Percentiles rank a stretch among this genome's conserved stretches.
Evolutionary conservation across 164 flowering plant genomes (phyloP).

Genomic region (Warburgia ugandensis): DNA sequence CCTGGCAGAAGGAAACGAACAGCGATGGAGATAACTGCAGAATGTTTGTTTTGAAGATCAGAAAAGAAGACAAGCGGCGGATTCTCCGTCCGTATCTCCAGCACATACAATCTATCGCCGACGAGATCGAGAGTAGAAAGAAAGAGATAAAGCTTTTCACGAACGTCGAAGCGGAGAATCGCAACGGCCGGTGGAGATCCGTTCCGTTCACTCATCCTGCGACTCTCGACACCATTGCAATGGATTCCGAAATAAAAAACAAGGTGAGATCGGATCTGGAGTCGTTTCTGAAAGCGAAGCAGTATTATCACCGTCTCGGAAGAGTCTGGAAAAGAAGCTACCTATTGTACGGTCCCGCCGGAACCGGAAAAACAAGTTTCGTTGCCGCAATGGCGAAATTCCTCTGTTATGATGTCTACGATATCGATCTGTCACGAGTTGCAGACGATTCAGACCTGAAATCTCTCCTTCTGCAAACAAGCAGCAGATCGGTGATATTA

Average conservation of each 20-base stretch:
- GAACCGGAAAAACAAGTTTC: conserved; percentile 81
- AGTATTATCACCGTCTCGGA: conserved; percentile 68
- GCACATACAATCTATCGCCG: conserved; percentile 51
- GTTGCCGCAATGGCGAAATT: conserved; percentile 71
- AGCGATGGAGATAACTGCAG: conserved; percentile 1
- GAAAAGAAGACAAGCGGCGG: conserved; percentile 45
- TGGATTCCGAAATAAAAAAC: conserved; percentile 64
- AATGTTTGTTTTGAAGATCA: conserved; percentile 42
- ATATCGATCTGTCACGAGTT: conserved; percentile 46
- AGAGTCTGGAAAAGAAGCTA: conserved; percentile 87
- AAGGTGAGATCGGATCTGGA: conserved; percentile 70
- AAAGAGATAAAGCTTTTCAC: conserved; percentile 41
- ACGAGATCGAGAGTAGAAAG: conserved; percentile 42
- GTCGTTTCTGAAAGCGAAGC: conserved; percentile 54
- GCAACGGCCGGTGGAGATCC: conserved; percentile 50
- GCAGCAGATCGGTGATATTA: conserved; percentile 48
- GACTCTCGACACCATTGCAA: conserved; percentile 55
- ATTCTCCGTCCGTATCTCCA: conserved; percentile 69
- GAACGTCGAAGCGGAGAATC: conserved; percentile 20
- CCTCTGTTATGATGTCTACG: conserved; percentile 63
- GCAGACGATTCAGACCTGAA: conserved; percentile 53
- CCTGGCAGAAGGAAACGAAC: conserved; percentile 37
- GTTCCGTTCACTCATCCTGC: conserved; percentile 70
- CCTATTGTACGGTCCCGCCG: conserved; percentile 64
- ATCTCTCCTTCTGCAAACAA: conserved; percentile 45